phyloP scores from a whole-genome alignment of 148 eudicot genomes.

The Chenopodium album region DNA sequence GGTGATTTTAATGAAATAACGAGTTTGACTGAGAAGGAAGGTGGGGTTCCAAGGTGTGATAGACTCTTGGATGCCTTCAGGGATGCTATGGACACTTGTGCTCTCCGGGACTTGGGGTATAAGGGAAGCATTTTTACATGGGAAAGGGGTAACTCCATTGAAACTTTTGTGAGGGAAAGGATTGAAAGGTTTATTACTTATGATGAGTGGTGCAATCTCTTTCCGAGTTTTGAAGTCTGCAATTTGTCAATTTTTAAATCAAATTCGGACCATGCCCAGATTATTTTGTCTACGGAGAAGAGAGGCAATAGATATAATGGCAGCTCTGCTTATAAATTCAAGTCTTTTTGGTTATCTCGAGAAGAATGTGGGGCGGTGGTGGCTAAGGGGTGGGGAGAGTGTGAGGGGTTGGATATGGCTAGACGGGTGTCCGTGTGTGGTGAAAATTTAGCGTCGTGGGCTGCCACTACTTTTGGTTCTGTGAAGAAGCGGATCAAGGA shows the following conservation, averaged over 20 bases:
- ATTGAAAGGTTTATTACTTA: background rate
- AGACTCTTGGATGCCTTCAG: background rate
- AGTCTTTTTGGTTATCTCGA: no score
- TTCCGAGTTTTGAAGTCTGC: background rate
- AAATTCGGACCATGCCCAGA: no score
- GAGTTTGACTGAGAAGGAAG: background rate
- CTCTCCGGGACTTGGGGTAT: background rate
- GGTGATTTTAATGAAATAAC: background rate
- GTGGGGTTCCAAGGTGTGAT: background rate
- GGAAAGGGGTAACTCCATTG: background rate
- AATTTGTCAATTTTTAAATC: background rate
- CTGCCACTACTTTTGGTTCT: no score
- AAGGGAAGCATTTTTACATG: background rate
- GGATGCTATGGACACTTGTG: background rate
- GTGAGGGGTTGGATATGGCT: no score
- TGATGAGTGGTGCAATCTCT: background rate
- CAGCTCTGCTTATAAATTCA: no score
- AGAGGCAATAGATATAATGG: background rate
- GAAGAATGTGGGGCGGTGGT: no score
- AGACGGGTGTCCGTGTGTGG: no score
- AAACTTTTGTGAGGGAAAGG: background rate
- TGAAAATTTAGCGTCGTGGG: no score
- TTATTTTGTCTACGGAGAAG: background rate
- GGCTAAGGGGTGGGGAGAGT: no score
- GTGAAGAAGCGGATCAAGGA: no score